Evolutionary conservation across 305 asterid species (phyloP).

Genomic region (Striga hermonthica): DNA sequence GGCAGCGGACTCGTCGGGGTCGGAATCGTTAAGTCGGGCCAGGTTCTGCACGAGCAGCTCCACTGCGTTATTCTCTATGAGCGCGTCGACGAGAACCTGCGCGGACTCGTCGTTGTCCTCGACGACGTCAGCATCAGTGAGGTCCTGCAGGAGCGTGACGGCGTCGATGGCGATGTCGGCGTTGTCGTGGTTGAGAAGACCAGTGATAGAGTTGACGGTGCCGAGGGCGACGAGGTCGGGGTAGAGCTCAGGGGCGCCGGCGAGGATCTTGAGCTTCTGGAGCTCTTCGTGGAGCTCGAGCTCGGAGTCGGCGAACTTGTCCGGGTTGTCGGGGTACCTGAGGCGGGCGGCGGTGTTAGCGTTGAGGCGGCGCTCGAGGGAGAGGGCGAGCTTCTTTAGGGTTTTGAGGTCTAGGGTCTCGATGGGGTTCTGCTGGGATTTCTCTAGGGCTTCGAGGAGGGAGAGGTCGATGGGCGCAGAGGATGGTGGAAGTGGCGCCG

Average conservation of each 20-base stretch:
- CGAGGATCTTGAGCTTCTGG: constrained; percentile 79
- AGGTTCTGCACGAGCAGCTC: constrained; percentile 81
- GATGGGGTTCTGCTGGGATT: constrained; percentile 60
- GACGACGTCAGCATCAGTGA: constrained; percentile 82
- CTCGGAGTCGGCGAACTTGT: constrained; percentile 91
- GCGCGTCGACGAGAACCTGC: constrained; percentile 66
- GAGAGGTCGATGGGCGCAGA: constrained; percentile 57
- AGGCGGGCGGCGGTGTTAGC: constrained; percentile 92
- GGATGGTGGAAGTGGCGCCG: not conserved
- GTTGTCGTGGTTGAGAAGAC: constrained; percentile 78
- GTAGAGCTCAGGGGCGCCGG: constrained; percentile 91
- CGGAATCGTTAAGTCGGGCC: constrained; percentile 65
- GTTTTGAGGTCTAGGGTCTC: constrained; percentile 88
- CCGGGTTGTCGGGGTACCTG: constrained; percentile 91
- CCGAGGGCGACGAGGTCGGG: constrained; percentile 81
- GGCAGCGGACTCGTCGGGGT: constrained; percentile 83
- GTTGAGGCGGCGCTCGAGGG: constrained; percentile 90
- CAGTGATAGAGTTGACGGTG: constrained; percentile 68
- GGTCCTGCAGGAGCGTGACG: constrained; percentile 78
- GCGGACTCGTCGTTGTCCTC: constrained; percentile 91
- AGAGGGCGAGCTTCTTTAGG: constrained; percentile 67
- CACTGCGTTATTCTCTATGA: constrained; percentile 76
- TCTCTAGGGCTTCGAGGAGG: constrained; percentile 88
- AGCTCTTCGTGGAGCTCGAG: constrained; percentile 91
- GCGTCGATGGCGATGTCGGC: constrained; percentile 80